These are phyloP conservation scores for Bipolaris gigantea DNA, from an alignment of 2,329 filamentous ascomycete species.

Conservation along the genomic window DNA sequence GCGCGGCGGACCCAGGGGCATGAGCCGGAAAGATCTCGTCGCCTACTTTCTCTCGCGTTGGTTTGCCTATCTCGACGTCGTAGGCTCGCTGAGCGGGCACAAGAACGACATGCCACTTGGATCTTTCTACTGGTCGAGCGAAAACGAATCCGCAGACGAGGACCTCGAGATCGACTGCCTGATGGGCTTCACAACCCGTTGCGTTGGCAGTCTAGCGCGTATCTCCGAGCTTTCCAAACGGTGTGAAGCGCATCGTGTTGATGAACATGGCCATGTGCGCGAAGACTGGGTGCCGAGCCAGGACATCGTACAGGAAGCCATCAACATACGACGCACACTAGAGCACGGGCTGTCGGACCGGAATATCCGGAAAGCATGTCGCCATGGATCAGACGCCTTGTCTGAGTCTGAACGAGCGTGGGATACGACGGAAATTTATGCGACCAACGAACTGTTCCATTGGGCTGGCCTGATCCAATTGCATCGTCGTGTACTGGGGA, in stretches of 20 bases:
- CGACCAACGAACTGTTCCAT: constrained; percentile 78
- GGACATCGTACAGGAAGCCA: constrained; percentile 59
- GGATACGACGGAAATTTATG: constrained; percentile 66
- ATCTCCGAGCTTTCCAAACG: constrained; percentile 71
- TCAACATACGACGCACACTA: constrained; percentile 63
- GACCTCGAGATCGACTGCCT: constrained; percentile 77
- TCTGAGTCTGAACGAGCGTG: constrained; percentile 50
- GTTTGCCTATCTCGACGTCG: constrained; percentile 81
- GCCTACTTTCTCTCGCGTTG: constrained; percentile 77
- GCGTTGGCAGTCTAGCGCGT: constrained; percentile 69
- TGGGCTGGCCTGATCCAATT: constrained; percentile 78
- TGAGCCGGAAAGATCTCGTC: constrained; percentile 55
- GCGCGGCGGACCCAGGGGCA: constrained; percentile 61
- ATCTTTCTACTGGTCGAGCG: constrained; percentile 46
- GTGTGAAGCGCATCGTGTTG: constrained; percentile 68
- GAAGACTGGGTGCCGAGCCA: constrained; percentile 61
- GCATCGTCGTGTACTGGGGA: constrained; percentile 70
- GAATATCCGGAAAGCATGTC: constrained; percentile 47
- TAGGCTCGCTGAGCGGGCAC: constrained; percentile 69
- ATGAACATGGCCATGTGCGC: constrained; percentile 54
- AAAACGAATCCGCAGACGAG: constrained; percentile 58
- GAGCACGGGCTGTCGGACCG: constrained; percentile 53
- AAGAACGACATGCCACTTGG: constrained; percentile 49
- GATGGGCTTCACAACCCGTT: constrained; percentile 74
- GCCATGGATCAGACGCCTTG: constrained; percentile 42